Percentiles rank a stretch among this genome's conserved stretches.
Evolutionary conservation across 371 early-diverging fungal genomes (phyloP).

Genomic region (Blastocladiella emersonii): DNA sequence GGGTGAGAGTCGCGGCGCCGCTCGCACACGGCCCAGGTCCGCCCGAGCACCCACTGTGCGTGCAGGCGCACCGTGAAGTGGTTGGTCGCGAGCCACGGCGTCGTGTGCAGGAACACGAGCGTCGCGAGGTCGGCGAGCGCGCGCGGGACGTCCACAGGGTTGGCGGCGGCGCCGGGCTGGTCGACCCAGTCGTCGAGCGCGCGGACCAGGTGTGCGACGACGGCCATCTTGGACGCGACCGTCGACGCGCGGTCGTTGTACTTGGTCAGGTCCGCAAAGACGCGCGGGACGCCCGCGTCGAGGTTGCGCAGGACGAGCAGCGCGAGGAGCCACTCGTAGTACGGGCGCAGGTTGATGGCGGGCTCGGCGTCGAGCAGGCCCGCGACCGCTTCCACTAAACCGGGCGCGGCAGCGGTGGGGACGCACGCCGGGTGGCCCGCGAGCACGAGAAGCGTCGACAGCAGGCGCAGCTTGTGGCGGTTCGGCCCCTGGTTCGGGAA

Average conservation of each 20-base stretch:
- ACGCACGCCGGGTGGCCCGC: background rate
- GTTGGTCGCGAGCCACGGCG: conserved; percentile 9
- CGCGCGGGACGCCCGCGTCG: too few species aligned
- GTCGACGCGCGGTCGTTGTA: background rate
- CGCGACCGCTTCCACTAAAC: background rate
- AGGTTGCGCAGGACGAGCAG: background rate
- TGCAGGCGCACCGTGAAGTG: conserved; percentile 11
- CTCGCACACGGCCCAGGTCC: background rate
- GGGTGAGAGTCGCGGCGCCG: background rate
- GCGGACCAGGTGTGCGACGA: background rate
- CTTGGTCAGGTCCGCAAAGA: background rate
- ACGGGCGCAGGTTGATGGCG: background rate
- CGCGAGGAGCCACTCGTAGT: background rate
- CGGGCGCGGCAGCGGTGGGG: background rate
- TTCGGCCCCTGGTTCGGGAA: background rate
- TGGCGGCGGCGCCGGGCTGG: background rate
- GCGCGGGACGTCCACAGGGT: background rate
- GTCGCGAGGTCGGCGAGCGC: background rate
- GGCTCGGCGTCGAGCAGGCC: background rate
- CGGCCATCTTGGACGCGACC: background rate
- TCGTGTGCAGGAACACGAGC: conserved; percentile 1
- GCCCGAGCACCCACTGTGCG: conserved; percentile 8
- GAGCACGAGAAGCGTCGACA: background rate
- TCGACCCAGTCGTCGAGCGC: background rate
- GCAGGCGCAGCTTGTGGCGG: background rate